These are phyloP conservation scores for Penicillium verrucosum DNA, from an alignment of 2,329 filamentous ascomycete genomes.

Conservation along the genomic window DNA sequence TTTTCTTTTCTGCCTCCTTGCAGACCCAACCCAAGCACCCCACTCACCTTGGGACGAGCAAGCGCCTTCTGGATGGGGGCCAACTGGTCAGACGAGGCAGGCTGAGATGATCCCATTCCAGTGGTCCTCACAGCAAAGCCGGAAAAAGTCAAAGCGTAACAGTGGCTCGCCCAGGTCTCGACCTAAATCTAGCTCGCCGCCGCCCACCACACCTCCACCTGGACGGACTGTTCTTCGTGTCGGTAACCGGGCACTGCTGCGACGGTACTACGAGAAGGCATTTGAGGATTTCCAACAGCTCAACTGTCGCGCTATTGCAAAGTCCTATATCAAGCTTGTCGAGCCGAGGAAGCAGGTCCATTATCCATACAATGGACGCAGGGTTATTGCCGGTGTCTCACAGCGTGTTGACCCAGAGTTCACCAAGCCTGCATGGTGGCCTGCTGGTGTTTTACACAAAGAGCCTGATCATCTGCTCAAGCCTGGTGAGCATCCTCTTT, in stretches of 20 bases:
- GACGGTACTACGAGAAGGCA: conserved; percentile 40
- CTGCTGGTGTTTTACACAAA: conserved; percentile 29
- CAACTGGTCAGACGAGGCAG: conserved; percentile 15
- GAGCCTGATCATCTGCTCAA: conserved; percentile 37
- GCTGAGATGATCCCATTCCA: conserved; percentile 33
- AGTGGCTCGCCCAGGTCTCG: conserved; percentile 15
- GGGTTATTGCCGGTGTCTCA: conserved; percentile 29
- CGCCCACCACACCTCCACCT: conserved; percentile 15
- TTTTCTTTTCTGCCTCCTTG: background rate
- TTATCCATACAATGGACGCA: conserved; percentile 47
- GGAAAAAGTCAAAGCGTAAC: conserved; percentile 26
- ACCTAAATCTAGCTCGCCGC: conserved; percentile 20
- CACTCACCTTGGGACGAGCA: conserved; percentile 15
- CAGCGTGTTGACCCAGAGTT: conserved; percentile 33
- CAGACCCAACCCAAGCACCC: conserved; percentile 10
- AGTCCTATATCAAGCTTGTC: conserved; percentile 47
- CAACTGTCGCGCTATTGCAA: conserved; percentile 45
- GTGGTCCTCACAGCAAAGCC: conserved; percentile 28
- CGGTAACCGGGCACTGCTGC: conserved; percentile 26
- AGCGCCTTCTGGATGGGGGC: conserved; percentile 24
- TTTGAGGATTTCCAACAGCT: conserved; percentile 47
- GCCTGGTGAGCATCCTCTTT: conserved; percentile 20
- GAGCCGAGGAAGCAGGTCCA: conserved; percentile 49
- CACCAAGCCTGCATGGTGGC: conserved; percentile 38
- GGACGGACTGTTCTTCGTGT: conserved; percentile 29